Percentiles rank a stretch among this genome's conserved stretches.
phyloP scores from a whole-genome alignment of 1,284 basidiomycete species.

The Marasmius fiardii region DNA sequence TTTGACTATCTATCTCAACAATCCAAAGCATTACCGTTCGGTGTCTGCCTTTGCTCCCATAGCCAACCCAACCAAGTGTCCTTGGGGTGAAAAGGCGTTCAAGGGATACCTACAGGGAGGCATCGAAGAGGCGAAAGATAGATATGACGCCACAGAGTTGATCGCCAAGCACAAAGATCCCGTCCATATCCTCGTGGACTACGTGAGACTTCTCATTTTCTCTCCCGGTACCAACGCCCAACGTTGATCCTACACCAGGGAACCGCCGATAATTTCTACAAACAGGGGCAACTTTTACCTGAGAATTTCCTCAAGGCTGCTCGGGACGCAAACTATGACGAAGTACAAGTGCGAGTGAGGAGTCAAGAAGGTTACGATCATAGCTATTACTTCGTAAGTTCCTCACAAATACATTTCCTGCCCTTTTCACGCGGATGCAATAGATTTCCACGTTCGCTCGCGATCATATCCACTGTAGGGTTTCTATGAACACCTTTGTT shows the following conservation, averaged over 20 bases:
- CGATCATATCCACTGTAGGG: slow-evolving; percentile 62
- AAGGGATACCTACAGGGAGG: slow-evolving; percentile 83
- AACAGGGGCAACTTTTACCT: slow-evolving; percentile 84
- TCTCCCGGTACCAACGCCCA: not conserved
- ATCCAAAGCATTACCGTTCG: slow-evolving; percentile 74
- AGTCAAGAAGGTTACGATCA: slow-evolving; percentile 93
- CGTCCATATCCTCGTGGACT: slow-evolving; percentile 82
- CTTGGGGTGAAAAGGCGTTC: slow-evolving; percentile 96
- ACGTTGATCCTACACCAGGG: slow-evolving; percentile 61
- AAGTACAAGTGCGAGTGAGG: slow-evolving; percentile 77
- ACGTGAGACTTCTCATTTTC: slow-evolving; percentile 44
- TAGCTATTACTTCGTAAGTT: slow-evolving; percentile 87
- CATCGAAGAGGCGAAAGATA: slow-evolving; percentile 67
- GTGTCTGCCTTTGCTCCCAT: slow-evolving; percentile 95
- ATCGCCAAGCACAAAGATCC: slow-evolving; percentile 65
- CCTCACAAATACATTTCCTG: slow-evolving; percentile 23
- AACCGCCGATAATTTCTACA: slow-evolving; percentile 84
- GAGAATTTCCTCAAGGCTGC: slow-evolving; percentile 85
- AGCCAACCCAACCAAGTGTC: slow-evolving; percentile 81
- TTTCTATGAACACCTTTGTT: slow-evolving; percentile 9
- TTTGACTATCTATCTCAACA: slow-evolving; percentile 84
- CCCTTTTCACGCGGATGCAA: slow-evolving; percentile 41
- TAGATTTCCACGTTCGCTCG: slow-evolving; percentile 73
- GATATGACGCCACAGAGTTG: slow-evolving; percentile 86
- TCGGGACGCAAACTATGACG: slow-evolving; percentile 66